Evolutionary conservation across 192 early-diverging fungal species (phyloP).

Genomic region (Coemansia sp.): DNA sequence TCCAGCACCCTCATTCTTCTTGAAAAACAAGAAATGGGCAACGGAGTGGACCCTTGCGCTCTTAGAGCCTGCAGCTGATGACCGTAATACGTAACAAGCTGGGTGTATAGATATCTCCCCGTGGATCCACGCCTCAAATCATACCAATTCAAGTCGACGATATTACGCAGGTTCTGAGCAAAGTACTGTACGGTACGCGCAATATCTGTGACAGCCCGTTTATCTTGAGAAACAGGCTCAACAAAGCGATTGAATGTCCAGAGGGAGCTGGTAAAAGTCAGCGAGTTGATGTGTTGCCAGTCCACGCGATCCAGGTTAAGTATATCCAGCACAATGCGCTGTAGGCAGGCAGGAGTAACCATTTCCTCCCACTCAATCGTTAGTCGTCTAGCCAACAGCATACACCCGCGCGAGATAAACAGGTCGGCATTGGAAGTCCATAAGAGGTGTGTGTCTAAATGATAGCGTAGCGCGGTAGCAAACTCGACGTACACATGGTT

Average conservation of each 20-base stretch:
- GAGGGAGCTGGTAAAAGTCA: neutral
- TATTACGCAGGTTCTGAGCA: neutral
- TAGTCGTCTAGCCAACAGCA: neutral
- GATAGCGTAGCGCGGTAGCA: neutral
- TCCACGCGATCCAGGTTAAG: too few relatives aligned
- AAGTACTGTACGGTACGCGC: neutral
- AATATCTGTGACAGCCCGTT: neutral
- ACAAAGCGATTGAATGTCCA: neutral
- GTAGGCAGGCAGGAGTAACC: neutral
- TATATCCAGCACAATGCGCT: neutral
- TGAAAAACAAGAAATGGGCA: neutral
- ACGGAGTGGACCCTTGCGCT: neutral
- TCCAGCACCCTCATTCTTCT: neutral
- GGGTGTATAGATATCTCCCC: neutral
- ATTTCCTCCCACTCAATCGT: neutral
- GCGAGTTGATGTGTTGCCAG: neutral
- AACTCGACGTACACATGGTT: neutral
- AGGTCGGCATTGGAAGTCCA: neutral
- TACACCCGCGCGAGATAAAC: too few relatives aligned
- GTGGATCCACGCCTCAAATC: neutral
- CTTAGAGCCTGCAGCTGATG: neutral
- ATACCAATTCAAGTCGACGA: neutral
- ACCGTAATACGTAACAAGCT: neutral
- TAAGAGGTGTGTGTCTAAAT: neutral
- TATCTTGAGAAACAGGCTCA: too few relatives aligned